Evolutionary conservation across 306 rosid genomes (phyloP).

Genomic region (Inga oerstediana): DNA sequence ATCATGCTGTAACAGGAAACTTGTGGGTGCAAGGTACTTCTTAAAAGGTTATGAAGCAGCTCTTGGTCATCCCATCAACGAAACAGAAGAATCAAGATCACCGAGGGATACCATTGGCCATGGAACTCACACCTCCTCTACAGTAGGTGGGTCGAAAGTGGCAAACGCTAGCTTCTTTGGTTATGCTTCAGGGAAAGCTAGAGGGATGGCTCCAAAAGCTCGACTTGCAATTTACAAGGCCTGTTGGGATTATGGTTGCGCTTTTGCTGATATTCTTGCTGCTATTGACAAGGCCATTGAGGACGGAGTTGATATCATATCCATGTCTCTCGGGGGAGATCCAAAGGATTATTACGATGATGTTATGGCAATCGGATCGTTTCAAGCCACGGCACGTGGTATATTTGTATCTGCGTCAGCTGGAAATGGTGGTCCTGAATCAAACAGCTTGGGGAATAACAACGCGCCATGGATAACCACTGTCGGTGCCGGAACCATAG

Average conservation of each 20-base stretch:
- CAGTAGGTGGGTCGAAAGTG: constrained; percentile 80
- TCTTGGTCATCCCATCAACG: constrained; percentile 49
- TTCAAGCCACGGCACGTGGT: constrained; percentile 70
- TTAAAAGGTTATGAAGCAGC: constrained; percentile 66
- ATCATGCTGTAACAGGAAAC: constrained; percentile 74
- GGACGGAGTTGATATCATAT: constrained; percentile 74
- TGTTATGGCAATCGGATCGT: constrained; percentile 70
- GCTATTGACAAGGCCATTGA: constrained; percentile 81
- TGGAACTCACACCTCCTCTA: constrained; percentile 90
- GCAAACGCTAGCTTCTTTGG: constrained; percentile 75
- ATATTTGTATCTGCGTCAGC: constrained; percentile 80
- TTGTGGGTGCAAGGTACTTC: constrained; percentile 85
- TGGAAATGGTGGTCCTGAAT: constrained; percentile 75
- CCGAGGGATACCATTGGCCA: constrained; percentile 92
- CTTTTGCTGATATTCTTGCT: constrained; percentile 66
- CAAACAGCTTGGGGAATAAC: constrained; percentile 50
- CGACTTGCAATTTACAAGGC: constrained; percentile 80
- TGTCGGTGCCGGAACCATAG: constrained; percentile 91
- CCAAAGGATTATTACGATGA: constrained; percentile 52
- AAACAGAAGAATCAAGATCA: constrained; percentile 63
- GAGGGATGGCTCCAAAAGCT: constrained; percentile 87
- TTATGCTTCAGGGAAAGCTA: constrained; percentile 79
- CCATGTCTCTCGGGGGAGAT: constrained; percentile 86
- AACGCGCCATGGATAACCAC: constrained; percentile 90
- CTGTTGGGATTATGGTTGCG: constrained; percentile 82